phyloP scores from a whole-genome alignment of 495 filamentous ascomycete species.

The Trypethelium eluteriae region DNA sequence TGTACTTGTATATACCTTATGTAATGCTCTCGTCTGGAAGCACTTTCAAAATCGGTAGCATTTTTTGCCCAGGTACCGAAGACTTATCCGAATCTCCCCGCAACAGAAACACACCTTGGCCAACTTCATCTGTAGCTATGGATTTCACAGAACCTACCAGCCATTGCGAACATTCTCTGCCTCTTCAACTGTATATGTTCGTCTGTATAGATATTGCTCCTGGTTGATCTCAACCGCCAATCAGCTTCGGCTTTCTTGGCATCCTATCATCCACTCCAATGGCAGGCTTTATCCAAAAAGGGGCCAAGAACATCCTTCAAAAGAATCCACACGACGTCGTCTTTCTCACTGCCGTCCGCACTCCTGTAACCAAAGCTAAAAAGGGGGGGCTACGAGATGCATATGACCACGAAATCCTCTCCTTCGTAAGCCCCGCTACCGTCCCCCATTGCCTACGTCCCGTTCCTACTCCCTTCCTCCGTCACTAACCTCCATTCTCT shows the following conservation, averaged over 20 bases:
- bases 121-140: conserved; percentile 4
- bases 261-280: conserved; percentile 29
- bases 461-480: background rate
- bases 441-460: background rate
- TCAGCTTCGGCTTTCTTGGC: background rate
- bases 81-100: conserved; percentile 1
- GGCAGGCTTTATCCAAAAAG: conserved; percentile 53
- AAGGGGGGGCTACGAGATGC: conserved; percentile 75
- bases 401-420: conserved; percentile 82
- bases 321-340: conserved; percentile 78
- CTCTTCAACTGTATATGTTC: background rate
- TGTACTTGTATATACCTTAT: too few relatives aligned
- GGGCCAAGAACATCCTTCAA: conserved; percentile 67
- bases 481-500: background rate
- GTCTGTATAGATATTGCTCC: background rate
- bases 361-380: conserved; percentile 36
- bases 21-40: too few relatives aligned
- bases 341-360: conserved; percentile 47
- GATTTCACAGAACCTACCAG: too few relatives aligned
- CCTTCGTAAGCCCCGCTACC: conserved; percentile 40
- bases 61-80: background rate
- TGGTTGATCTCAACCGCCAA: background rate
- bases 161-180: background rate
- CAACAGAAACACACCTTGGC: background rate
- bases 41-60: too few relatives aligned